These are phyloP conservation scores for Stemphylium lycopersici DNA, from an alignment of 2,329 filamentous ascomycete species.

Conservation along the genomic window DNA sequence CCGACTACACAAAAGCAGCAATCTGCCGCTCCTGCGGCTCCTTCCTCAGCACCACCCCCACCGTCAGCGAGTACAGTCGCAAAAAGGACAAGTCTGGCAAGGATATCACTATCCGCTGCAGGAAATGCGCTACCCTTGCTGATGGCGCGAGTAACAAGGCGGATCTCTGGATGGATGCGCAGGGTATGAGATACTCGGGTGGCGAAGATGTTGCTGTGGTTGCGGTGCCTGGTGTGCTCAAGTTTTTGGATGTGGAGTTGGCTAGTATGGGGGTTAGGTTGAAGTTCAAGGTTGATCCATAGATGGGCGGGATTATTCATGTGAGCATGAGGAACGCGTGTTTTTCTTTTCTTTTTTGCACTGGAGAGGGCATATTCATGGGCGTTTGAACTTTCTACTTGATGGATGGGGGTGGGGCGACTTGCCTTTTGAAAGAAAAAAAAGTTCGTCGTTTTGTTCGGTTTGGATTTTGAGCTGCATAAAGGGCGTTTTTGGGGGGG, in stretches of 20 bases:
- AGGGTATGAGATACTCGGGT: conserved; percentile 81
- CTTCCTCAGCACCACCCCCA: conserved; percentile 86
- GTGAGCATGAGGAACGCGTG: no score
- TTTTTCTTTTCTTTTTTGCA: no score
- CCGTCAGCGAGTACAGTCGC: conserved; percentile 62
- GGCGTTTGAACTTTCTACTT: no score
- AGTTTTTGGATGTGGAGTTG: conserved; percentile 92
- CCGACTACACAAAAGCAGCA: conserved; percentile 88
- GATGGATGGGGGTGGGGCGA: no score
- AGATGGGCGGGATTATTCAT: not conserved
- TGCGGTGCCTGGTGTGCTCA: conserved; percentile 89
- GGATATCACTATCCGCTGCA: conserved; percentile 78
- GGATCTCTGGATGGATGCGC: conserved; percentile 84
- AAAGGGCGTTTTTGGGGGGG: no score
- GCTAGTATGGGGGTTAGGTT: conserved; percentile 96
- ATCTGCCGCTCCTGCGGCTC: conserved; percentile 88
- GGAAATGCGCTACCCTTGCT: conserved; percentile 71
- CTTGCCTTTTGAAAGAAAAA: no score
- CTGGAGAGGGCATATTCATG: no score
- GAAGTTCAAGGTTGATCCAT: conserved; percentile 79
- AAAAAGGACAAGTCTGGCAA: conserved; percentile 66
- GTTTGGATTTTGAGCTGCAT: no score
- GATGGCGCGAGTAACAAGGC: conserved; percentile 65
- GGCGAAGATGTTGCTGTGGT: conserved; percentile 91
- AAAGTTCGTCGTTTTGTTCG: no score